These are phyloP conservation scores for Fusarium clavum DNA, from an alignment of 2,329 filamentous ascomycete genomes.

Conservation along the genomic window DNA sequence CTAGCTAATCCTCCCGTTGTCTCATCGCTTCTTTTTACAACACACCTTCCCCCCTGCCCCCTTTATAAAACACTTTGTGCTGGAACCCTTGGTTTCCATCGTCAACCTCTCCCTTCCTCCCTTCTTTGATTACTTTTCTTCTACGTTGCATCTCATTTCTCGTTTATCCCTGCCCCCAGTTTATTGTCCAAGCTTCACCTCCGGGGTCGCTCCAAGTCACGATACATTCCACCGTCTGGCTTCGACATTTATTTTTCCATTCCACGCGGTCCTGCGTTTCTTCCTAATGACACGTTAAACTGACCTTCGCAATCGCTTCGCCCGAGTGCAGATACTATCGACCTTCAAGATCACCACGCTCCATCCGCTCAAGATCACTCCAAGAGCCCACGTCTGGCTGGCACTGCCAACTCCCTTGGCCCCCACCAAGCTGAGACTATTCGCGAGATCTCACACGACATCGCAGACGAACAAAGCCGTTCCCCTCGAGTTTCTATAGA, in stretches of 20 bases:
- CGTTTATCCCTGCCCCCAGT: conserved; percentile 38
- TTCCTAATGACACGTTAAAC: conserved; percentile 27
- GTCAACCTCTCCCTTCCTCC: conserved; percentile 27
- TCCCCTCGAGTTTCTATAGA: conserved; percentile 70
- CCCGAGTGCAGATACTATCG: conserved; percentile 80
- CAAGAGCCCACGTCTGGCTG: conserved; percentile 33
- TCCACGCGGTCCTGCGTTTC: conserved; percentile 24
- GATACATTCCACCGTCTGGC: conserved; percentile 46
- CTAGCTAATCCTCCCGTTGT: conserved; percentile 24
- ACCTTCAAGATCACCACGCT: conserved; percentile 85
- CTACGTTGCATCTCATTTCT: conserved; percentile 38
- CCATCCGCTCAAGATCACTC: conserved; percentile 88
- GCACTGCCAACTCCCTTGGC: conserved; percentile 66
- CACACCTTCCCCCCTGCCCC: conserved; percentile 23
- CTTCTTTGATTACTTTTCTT: conserved; percentile 37
- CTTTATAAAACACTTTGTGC: conserved; percentile 30
- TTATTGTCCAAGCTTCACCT: conserved; percentile 36
- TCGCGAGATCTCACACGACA: conserved; percentile 81
- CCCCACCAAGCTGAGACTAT: conserved; percentile 89
- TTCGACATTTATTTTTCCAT: conserved; percentile 34
- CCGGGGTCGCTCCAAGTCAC: conserved; percentile 35
- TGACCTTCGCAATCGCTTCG: conserved; percentile 35
- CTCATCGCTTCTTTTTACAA: conserved; percentile 19
- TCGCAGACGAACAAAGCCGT: conserved; percentile 75
- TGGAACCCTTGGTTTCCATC: conserved; percentile 22